phyloP scores from a whole-genome alignment of 257 asterid species.

The Oldenlandia corymbosa region DNA sequence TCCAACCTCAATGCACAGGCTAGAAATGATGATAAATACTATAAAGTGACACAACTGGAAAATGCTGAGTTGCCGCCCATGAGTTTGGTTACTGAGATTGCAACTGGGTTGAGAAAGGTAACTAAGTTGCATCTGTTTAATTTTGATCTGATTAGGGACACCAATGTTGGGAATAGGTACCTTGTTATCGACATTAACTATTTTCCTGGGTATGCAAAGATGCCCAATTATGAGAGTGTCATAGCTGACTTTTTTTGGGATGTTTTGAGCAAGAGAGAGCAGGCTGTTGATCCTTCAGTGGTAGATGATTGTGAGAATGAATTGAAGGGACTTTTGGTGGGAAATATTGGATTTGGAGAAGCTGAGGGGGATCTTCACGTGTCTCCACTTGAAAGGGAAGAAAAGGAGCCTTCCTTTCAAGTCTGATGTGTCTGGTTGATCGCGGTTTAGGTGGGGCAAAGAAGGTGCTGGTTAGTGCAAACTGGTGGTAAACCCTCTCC shows the following conservation, averaged over 20 bases:
- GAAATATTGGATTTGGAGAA: constrained; percentile 37
- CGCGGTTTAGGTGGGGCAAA: not conserved
- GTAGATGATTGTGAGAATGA: constrained; percentile 25
- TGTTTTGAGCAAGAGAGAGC: constrained; percentile 28
- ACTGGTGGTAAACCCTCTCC: constrained; percentile 14
- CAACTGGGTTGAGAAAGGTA: constrained; percentile 48
- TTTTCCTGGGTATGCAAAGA: constrained; percentile 76
- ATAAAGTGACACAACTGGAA: constrained; percentile 50
- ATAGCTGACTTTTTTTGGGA: constrained; percentile 61
- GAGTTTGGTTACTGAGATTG: constrained; percentile 52
- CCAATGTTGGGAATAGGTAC: constrained; percentile 50
- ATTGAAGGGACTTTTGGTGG: constrained; percentile 31
- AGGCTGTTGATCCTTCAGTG: constrained; percentile 20
- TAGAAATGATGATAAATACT: constrained; percentile 41
- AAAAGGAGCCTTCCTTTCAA: constrained; percentile 38
- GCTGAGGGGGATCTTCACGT: constrained; percentile 33
- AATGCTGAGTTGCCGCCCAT: constrained; percentile 63
- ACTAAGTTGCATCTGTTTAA: constrained; percentile 53
- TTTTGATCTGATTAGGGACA: constrained; percentile 72
- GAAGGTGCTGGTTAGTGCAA: constrained; percentile 4
- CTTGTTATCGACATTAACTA: constrained; percentile 71
- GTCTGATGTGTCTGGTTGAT: constrained; percentile 23
- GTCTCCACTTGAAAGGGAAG: constrained; percentile 41
- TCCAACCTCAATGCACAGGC: constrained; percentile 43
- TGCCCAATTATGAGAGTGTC: constrained; percentile 64